Conservation (phyloP, 805 yeast genomes). For the Candida palmyrensis region DNA sequence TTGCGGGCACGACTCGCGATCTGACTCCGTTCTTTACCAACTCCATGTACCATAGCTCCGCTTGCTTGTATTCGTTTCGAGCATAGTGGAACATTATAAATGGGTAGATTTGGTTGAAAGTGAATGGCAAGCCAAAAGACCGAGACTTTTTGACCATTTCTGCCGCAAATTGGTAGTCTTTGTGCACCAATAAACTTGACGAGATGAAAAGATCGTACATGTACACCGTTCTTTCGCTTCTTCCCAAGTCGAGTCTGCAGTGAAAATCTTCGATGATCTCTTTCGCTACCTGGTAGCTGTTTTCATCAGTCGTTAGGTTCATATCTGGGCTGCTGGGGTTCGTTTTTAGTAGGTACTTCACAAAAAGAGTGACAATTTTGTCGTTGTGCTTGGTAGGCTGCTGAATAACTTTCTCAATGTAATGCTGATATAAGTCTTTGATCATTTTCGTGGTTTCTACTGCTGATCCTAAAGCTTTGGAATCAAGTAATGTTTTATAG, state of each 20-base stretch:
- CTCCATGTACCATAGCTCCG: conserved; percentile 33
- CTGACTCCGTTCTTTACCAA: conserved; percentile 26
- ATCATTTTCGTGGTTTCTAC: background rate
- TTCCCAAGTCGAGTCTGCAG: conserved; percentile 8
- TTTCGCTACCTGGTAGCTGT: conserved; percentile 21
- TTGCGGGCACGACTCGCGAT: conserved; percentile 23
- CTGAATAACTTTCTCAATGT: background rate
- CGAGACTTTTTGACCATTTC: conserved; percentile 21
- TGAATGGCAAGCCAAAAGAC: conserved; percentile 22
- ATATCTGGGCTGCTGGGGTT: conserved; percentile 13
- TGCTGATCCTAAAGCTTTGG: background rate
- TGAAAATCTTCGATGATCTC: conserved; percentile 20
- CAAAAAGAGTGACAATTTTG: conserved; percentile 14
- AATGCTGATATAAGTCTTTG: background rate
- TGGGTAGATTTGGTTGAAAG: conserved; percentile 36
- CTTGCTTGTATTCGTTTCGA: conserved; percentile 22
- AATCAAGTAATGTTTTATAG: conserved; percentile 18
- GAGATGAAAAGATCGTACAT: conserved; percentile 26
- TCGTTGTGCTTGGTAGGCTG: conserved; percentile 8
- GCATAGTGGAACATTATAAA: conserved; percentile 32
- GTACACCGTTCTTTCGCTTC: conserved; percentile 15
- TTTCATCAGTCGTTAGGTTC: conserved; percentile 10
- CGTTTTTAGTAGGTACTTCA: conserved; percentile 20
- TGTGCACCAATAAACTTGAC: conserved; percentile 25
- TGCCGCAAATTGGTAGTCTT: conserved; percentile 31